Evolutionary conservation across 73 alveolate genomes (phyloP).

Genomic region (Stentor roeselii): DNA sequence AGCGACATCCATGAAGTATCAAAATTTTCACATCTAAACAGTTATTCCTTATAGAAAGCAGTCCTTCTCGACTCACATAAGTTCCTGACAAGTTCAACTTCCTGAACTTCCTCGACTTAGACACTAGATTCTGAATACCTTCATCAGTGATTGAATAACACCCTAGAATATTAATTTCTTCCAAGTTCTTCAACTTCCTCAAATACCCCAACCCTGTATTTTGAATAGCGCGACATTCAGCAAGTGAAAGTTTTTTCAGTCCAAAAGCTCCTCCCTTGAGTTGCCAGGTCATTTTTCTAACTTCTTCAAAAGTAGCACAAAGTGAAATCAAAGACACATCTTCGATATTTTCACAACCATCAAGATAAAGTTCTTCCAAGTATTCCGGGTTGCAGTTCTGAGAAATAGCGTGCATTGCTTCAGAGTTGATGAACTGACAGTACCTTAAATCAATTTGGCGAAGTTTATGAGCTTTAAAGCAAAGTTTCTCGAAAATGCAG

Average conservation of each 20-base stretch:
- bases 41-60: constrained; percentile 15
- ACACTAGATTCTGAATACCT: constrained; percentile 33
- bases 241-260: constrained; percentile 44
- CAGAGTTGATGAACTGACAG: constrained; percentile 35
- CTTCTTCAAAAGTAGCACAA: constrained; percentile 2
- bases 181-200: not conserved
- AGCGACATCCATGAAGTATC: constrained; percentile 37
- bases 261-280: constrained; percentile 48
- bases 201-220: constrained; percentile 42
- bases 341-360: constrained; percentile 58
- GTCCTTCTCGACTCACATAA: constrained; percentile 23
- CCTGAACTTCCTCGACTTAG: constrained; percentile 26
- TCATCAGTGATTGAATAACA: constrained; percentile 50
- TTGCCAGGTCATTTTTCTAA: not conserved
- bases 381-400: constrained; percentile 41
- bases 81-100: constrained; percentile 45
- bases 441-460: constrained; percentile 38
- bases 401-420: constrained; percentile 39
- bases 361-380: constrained; percentile 46
- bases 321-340: constrained; percentile 43
- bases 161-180: constrained; percentile 44
- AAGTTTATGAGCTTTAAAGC: constrained; percentile 28
- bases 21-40: constrained; percentile 31
- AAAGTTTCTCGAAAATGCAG: not conserved
- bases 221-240: constrained; percentile 49